A percentile compares a stretch with the other conserved stretches of the same genome.
Evolutionary conservation across 441 rosid species (phyloP).

Genomic region (Corymbia citriodora): DNA sequence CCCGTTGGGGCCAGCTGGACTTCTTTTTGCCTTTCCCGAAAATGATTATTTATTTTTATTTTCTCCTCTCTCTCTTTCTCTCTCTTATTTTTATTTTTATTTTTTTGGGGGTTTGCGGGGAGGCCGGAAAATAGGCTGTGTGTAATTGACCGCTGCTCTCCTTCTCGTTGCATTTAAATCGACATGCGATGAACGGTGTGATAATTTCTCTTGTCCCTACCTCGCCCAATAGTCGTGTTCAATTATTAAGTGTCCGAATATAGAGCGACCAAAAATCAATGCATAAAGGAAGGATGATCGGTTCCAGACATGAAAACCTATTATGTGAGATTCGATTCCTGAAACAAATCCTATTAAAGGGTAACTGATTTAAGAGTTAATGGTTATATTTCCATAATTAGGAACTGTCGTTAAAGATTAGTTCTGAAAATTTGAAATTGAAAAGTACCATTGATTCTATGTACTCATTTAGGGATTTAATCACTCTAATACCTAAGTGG

Average conservation of each 20-base stretch:
- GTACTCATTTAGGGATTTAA: too few species aligned
- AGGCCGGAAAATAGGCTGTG: neutral
- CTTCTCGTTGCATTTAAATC: neutral
- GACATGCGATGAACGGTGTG: neutral
- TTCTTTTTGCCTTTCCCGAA: neutral
- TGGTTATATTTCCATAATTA: too few species aligned
- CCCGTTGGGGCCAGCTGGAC: neutral
- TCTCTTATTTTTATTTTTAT: neutral
- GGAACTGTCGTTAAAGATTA: rapidly evolving
- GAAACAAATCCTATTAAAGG: too few species aligned
- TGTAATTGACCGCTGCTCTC: neutral
- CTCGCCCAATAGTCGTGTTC: too few species aligned
- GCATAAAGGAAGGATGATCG: rapidly evolving
- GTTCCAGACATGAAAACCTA: rapidly evolving
- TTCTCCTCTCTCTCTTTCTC: neutral
- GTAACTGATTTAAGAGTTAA: too few species aligned
- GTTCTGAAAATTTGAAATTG: too few species aligned
- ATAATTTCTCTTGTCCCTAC: neutral
- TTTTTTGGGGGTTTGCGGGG: rapidly evolving
- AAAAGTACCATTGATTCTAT: too few species aligned
- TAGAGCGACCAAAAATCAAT: neutral
- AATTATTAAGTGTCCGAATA: neutral
- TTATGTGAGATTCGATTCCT: rapidly evolving
- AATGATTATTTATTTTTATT: neutral
- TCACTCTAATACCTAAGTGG: rapidly evolving